Percentiles rank a stretch among this genome's conserved stretches.
phyloP scores from a whole-genome alignment of 164 flowering plant genomes.

The Vitis amurensis region DNA sequence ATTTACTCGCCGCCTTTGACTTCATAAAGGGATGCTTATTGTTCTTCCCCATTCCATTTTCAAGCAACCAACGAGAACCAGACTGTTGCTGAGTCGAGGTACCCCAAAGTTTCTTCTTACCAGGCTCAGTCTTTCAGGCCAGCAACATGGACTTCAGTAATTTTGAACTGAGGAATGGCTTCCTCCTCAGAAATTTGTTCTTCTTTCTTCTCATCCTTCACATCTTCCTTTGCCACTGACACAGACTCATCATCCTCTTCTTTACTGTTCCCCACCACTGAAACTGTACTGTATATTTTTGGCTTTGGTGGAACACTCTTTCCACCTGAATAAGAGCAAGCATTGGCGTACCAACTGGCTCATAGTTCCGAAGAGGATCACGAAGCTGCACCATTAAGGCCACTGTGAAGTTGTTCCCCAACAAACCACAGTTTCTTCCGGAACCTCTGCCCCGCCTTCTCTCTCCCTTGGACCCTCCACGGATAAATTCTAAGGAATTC shows the following conservation, averaged over 20 bases:
- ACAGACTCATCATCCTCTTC: conserved; percentile 55
- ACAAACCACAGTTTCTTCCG: conserved; percentile 63
- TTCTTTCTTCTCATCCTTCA: conserved; percentile 27
- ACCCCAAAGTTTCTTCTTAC: conserved; percentile 55
- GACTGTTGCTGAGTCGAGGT: conserved; percentile 62
- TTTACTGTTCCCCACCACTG: conserved; percentile 27
- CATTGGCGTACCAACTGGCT: conserved; percentile 95
- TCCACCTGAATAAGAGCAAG: conserved; percentile 90
- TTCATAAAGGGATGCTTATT: conserved; percentile 68
- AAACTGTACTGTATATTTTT: conserved; percentile 59
- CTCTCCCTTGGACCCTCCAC: conserved; percentile 52
- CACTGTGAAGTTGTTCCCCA: conserved; percentile 88
- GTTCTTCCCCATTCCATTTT: conserved; percentile 82
- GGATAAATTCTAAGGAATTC: conserved; percentile 37
- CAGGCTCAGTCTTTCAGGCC: conserved; percentile 50
- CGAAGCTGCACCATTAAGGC: conserved; percentile 92
- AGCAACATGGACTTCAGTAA: conserved; percentile 58
- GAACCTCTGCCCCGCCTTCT: conserved; percentile 52
- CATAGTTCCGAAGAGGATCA: conserved; percentile 89
- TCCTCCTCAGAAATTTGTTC: conserved; percentile 11
- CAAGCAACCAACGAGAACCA: conserved; percentile 95
- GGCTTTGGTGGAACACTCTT: conserved; percentile 91
- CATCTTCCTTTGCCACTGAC: conserved; percentile 19
- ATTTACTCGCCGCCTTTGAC: conserved; percentile 48
- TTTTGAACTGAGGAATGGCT: conserved; percentile 12